Conservation (phyloP, 768 basidiomycete species). For the Leucocoprinus leucothites region DNA sequence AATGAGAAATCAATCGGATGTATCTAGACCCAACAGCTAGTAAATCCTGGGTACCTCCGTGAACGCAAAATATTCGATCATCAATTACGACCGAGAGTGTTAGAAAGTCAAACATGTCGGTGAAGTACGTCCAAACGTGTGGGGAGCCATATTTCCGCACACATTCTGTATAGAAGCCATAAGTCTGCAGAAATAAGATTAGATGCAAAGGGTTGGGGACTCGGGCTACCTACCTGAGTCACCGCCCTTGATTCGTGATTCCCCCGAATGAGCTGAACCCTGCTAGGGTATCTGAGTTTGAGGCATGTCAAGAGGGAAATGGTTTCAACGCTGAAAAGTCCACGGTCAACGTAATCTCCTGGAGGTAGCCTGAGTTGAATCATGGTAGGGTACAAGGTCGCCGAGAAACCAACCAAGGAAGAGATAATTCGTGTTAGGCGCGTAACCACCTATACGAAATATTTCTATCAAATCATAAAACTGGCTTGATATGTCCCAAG, state of each 20-base stretch:
- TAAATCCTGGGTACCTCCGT: constrained; percentile 66
- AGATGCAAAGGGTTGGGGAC: constrained; percentile 20
- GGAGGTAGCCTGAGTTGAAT: constrained; percentile 16
- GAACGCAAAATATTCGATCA: constrained; percentile 98
- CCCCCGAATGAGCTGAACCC: constrained; percentile 94
- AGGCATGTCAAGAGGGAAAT: constrained; percentile 96
- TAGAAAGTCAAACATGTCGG: constrained; percentile 99
- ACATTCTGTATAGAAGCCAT: constrained; percentile 99
- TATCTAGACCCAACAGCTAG: constrained; percentile 9
- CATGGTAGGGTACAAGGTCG: not conserved
- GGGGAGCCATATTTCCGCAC: constrained; percentile 95
- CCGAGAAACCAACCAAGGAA: constrained; percentile 77
- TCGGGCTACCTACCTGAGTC: constrained; percentile 73
- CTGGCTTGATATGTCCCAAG: constrained; percentile 68
- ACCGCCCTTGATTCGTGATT: constrained; percentile 98
- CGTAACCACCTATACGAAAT: constrained; percentile 96
- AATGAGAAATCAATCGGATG: constrained; percentile 9
- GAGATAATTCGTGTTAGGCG: constrained; percentile 96
- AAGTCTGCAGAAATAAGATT: constrained; percentile 62
- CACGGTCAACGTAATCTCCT: constrained; percentile 99
- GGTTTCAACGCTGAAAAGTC: constrained; percentile 97
- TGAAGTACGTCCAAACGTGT: constrained; percentile 98
- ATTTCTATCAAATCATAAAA: constrained; percentile 99
- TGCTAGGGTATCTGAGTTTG: constrained; percentile 94
- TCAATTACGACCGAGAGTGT: constrained; percentile 98